phyloP scores from a whole-genome alignment of 139 green algal genomes.

The Picochlorum sp. region DNA sequence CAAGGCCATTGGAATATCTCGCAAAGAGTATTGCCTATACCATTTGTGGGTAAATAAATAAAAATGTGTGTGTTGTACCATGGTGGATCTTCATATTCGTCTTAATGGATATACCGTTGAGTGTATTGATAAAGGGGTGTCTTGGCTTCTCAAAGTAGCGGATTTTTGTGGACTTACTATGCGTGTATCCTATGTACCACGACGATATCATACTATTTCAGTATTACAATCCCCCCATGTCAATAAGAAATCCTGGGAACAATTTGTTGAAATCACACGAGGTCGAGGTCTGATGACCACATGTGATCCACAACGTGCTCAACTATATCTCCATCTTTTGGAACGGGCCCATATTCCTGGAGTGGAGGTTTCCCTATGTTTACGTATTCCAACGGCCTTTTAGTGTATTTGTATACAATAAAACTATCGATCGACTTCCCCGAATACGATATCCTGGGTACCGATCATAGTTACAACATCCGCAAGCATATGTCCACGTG shows the following conservation, averaged over 20 bases:
- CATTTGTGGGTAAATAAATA: constrained; percentile 12
- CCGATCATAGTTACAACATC: constrained; percentile 81
- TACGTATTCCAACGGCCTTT: background rate
- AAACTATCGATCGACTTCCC: constrained; percentile 50
- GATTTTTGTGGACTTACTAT: background rate
- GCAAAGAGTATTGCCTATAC: constrained; percentile 35
- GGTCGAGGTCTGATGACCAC: constrained; percentile 13
- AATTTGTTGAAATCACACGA: constrained; percentile 15
- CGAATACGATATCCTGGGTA: constrained; percentile 81
- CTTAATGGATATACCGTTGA: no score
- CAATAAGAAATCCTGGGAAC: constrained; percentile 27
- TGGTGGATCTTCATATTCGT: no score
- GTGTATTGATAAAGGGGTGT: no score
- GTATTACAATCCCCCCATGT: constrained; percentile 20
- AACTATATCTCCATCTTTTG: background rate
- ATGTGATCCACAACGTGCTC: background rate
- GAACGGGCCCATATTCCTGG: background rate
- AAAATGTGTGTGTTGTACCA: background rate
- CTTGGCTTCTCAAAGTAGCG: no score
- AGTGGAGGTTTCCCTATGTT: background rate
- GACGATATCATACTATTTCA: constrained; percentile 20
- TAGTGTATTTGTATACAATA: background rate
- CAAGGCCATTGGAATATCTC: constrained; percentile 35
- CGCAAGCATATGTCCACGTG: constrained; percentile 61
- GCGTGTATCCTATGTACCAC: constrained; percentile 11